Percentiles rank a stretch among this genome's conserved stretches.
phyloP scores from a whole-genome alignment of 345 rosid genomes.

The Salix arbutifolia region DNA sequence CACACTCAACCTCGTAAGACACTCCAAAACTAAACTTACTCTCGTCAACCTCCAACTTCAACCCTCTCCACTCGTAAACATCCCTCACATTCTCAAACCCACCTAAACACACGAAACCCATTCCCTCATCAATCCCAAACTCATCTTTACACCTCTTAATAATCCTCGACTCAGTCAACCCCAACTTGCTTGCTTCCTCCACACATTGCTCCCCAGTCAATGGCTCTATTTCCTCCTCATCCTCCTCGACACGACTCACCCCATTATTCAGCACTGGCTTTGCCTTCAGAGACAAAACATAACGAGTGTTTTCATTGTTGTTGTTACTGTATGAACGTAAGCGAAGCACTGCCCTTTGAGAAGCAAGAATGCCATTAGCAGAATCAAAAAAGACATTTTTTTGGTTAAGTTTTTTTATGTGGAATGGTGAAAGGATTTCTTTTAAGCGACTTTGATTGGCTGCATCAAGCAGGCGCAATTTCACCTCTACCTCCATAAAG shows the following conservation, averaged over 20 bases:
- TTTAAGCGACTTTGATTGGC: conserved; percentile 43
- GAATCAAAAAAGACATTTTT: conserved; percentile 74
- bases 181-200: conserved; percentile 41
- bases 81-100: conserved; percentile 75
- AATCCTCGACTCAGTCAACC: conserved; percentile 48
- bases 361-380: conserved; percentile 44
- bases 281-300: conserved; percentile 62
- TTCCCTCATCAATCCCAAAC: conserved; percentile 44
- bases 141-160: conserved; percentile 63
- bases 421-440: conserved; percentile 50
- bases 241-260: conserved; percentile 83
- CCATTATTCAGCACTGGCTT: conserved; percentile 57
- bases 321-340: conserved; percentile 51
- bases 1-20: conserved; percentile 79
- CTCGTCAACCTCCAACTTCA: conserved; percentile 82
- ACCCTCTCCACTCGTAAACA: conserved; percentile 62
- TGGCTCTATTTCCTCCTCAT: conserved; percentile 68
- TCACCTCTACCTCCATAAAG: conserved; percentile 77
- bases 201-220: conserved; percentile 40
- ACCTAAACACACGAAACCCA: conserved; percentile 64
- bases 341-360: conserved; percentile 56
- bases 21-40: conserved; percentile 65
- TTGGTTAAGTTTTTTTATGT: conserved; percentile 56
- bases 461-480: conserved; percentile 54
- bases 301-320: conserved; percentile 28